Conservation (phyloP, 1,139 yeast species). For the Blastobotrys aristatus region DNA sequence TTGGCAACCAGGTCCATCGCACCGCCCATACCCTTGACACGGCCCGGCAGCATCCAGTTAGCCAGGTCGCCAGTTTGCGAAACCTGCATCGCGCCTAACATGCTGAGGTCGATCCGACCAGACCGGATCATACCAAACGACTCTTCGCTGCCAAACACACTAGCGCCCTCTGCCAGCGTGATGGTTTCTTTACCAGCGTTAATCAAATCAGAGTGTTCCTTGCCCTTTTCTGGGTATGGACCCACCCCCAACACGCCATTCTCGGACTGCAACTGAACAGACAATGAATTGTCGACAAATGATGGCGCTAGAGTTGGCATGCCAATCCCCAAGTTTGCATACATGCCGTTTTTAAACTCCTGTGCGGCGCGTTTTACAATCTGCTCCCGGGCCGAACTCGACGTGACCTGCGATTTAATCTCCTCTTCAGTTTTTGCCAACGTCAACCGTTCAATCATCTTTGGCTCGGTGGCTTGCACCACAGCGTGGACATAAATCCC, state of each 20-base stretch:
- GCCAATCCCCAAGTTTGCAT: slow-evolving; percentile 44
- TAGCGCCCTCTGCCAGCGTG: slow-evolving; percentile 40
- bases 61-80: slow-evolving; percentile 43
- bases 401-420: slow-evolving; percentile 14
- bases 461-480: slow-evolving; percentile 36
- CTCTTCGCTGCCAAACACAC: slow-evolving; percentile 44
- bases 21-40: slow-evolving; percentile 47
- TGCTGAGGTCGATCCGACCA: slow-evolving; percentile 40
- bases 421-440: slow-evolving; percentile 21
- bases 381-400: slow-evolving; percentile 30
- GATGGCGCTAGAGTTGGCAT: slow-evolving; percentile 44
- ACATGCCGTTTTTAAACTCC: slow-evolving; percentile 40
- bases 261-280: slow-evolving; percentile 42
- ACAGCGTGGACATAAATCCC: slow-evolving; percentile 39
- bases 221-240: slow-evolving; percentile 39
- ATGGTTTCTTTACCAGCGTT: slow-evolving; percentile 47
- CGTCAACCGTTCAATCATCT: slow-evolving; percentile 37
- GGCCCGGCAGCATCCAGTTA: slow-evolving; percentile 46
- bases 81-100: slow-evolving; percentile 45
- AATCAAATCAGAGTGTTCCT: slow-evolving; percentile 43
- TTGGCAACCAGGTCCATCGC: slow-evolving; percentile 49
- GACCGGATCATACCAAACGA: slow-evolving; percentile 45
- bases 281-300: slow-evolving; percentile 34
- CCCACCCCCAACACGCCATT: slow-evolving; percentile 46
- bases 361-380: slow-evolving; percentile 42